Conservation (phyloP, 495 filamentous ascomycete species). For the Penicillium canariense region DNA sequence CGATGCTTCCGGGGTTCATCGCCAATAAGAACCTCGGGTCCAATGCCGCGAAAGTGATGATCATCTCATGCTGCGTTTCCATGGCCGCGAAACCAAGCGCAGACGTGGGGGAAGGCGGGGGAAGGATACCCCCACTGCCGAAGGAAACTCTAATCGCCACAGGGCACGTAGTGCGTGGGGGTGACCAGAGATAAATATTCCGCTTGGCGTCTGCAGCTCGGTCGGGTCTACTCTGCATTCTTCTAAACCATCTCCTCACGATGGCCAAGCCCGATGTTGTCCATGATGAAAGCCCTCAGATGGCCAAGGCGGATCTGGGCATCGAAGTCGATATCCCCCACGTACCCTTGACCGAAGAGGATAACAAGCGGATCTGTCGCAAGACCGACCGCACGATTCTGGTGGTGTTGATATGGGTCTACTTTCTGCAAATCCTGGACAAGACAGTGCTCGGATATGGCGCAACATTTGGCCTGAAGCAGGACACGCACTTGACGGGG, state of each 20-base stretch:
- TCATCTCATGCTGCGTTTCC: background rate
- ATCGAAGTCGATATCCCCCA: constrained; percentile 16
- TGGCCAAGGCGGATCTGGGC: constrained; percentile 1
- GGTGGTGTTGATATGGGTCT: constrained; percentile 60
- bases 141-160: background rate
- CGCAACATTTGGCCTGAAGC: constrained; percentile 59
- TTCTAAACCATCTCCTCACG: background rate
- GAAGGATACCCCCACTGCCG: constrained; percentile 7
- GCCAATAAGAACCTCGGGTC: constrained; percentile 1
- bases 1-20: background rate
- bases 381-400: constrained; percentile 62
- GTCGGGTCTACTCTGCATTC: background rate
- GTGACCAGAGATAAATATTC: constrained; percentile 4
- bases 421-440: constrained; percentile 64
- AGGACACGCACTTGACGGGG: constrained; percentile 52
- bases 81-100: background rate
- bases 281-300: constrained; percentile 18
- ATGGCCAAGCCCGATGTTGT: constrained; percentile 21
- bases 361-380: constrained; percentile 53
- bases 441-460: constrained; percentile 63
- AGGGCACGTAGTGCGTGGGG: constrained; percentile 6
- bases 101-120: constrained; percentile 19
- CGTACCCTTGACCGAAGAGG: constrained; percentile 48
- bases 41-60: background rate
- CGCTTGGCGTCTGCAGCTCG: background rate